These are phyloP conservation scores for Sphenostylis stenocarpa DNA, from an alignment of 306 rosid species.

Conservation along the genomic window DNA sequence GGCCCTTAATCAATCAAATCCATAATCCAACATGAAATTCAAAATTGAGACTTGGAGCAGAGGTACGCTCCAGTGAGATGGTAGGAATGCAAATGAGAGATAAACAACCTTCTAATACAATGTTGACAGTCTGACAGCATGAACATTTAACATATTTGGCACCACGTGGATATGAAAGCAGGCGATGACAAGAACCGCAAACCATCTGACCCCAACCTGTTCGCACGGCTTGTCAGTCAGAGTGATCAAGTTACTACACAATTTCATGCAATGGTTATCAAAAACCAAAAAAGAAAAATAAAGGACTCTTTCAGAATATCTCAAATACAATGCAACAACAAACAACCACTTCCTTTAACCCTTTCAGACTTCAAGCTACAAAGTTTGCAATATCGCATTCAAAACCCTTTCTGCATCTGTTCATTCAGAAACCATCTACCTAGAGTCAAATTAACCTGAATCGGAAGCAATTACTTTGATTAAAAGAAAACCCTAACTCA, in stretches of 20 bases:
- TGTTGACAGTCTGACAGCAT: slow-evolving; percentile 78
- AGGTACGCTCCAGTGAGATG: slow-evolving; percentile 5
- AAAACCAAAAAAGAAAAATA: not conserved
- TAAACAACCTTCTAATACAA: slow-evolving; percentile 71
- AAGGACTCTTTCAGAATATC: not conserved
- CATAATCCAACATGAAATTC: not conserved
- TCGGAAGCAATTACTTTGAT: not conserved
- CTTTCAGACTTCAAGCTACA: not conserved
- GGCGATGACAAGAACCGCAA: slow-evolving; percentile 85
- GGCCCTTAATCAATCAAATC: not conserved
- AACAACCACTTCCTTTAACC: not conserved
- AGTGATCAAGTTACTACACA: slow-evolving; percentile 13
- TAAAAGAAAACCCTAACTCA: slow-evolving; percentile 10
- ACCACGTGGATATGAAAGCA: slow-evolving; percentile 73
- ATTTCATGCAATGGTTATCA: not conserved
- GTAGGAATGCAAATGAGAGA: slow-evolving; percentile 18
- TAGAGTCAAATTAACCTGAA: slow-evolving; percentile 14
- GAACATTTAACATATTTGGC: slow-evolving; percentile 75
- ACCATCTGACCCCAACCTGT: slow-evolving; percentile 85
- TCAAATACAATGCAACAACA: not conserved
- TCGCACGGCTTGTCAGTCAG: slow-evolving; percentile 21
- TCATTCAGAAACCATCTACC: not conserved
- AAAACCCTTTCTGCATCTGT: not conserved
- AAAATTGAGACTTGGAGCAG: slow-evolving; percentile 2
- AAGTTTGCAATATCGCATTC: not conserved